Evolutionary conservation across 179 eudicot genomes (phyloP).

Genomic region (Spergularia azorica): DNA sequence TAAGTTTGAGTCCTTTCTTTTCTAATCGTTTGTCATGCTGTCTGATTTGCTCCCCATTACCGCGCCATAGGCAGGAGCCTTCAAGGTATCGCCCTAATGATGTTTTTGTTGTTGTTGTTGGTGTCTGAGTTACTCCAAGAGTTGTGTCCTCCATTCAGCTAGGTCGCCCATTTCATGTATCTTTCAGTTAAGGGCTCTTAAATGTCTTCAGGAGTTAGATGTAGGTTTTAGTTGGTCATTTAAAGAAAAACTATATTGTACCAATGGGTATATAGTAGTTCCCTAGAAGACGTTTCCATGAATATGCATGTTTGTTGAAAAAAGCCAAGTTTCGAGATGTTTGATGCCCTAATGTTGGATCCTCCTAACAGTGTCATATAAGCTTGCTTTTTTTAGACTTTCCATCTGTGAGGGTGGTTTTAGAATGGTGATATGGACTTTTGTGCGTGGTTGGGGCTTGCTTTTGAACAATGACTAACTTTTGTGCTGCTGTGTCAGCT

Average conservation of each 20-base stretch:
- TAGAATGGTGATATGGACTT: too few species aligned
- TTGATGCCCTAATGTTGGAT: background rate
- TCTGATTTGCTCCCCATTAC: background rate
- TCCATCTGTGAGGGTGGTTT: too few species aligned
- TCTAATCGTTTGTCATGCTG: background rate
- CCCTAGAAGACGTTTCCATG: background rate
- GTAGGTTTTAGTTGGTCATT: background rate
- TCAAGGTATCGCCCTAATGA: background rate
- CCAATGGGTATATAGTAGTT: background rate
- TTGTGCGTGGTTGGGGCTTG: too few species aligned
- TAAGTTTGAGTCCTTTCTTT: constrained; percentile 20
- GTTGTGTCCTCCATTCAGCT: background rate
- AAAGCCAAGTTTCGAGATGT: background rate
- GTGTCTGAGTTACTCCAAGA: too few species aligned
- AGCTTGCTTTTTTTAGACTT: too few species aligned
- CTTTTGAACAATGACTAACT: constrained; percentile 1
- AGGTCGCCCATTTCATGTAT: background rate
- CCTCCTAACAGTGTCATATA: background rate
- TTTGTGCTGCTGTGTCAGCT: constrained; percentile 45
- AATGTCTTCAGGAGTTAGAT: background rate
- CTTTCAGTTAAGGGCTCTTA: background rate
- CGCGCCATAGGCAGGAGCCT: background rate
- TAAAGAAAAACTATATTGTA: background rate
- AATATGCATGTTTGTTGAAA: background rate
- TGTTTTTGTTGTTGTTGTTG: too few species aligned